These are phyloP conservation scores for Heterobasidion occidentale DNA, from an alignment of 1,284 basidiomycete genomes.

Conservation along the genomic window DNA sequence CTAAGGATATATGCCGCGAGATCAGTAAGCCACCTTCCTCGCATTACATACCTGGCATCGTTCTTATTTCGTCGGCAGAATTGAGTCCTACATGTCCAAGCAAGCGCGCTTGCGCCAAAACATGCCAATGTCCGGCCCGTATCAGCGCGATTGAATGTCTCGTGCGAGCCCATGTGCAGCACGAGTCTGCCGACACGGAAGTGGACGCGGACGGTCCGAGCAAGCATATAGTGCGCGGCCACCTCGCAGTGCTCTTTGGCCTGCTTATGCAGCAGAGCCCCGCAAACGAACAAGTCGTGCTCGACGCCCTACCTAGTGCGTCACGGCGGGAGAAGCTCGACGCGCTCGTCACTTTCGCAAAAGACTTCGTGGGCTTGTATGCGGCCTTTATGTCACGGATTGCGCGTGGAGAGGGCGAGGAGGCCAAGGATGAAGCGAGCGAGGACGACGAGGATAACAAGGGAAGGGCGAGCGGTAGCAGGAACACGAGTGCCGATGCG, in stretches of 20 bases:
- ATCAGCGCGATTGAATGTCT: constrained; percentile 40
- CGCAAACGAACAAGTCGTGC: constrained; percentile 36
- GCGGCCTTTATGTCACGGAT: constrained; percentile 25
- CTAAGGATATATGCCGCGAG: constrained; percentile 34
- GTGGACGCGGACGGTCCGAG: constrained; percentile 24
- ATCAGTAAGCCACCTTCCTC: constrained; percentile 27
- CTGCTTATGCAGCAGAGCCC: constrained; percentile 47
- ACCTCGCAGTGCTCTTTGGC: constrained; percentile 65
- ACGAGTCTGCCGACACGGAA: constrained; percentile 4
- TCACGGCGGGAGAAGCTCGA: constrained; percentile 29
- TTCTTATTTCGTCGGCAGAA: constrained; percentile 20
- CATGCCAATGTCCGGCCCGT: constrained; percentile 39
- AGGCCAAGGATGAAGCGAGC: constrained; percentile 18
- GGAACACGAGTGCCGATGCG: constrained; percentile 26
- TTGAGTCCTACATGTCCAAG: constrained; percentile 41
- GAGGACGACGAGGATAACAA: constrained; percentile 15
- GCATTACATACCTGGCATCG: neutral
- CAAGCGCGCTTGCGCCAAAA: constrained; percentile 34
- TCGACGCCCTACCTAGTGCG: constrained; percentile 32
- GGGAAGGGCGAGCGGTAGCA: constrained; percentile 9
- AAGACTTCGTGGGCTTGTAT: constrained; percentile 53
- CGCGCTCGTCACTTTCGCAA: constrained; percentile 43
- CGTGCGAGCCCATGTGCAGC: constrained; percentile 31
- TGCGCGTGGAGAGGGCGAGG: constrained; percentile 15
- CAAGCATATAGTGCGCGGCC: constrained; percentile 47